Evolutionary conservation across 2,329 filamentous ascomycete species (phyloP).

Genomic region (Exophiala viscosa): DNA sequence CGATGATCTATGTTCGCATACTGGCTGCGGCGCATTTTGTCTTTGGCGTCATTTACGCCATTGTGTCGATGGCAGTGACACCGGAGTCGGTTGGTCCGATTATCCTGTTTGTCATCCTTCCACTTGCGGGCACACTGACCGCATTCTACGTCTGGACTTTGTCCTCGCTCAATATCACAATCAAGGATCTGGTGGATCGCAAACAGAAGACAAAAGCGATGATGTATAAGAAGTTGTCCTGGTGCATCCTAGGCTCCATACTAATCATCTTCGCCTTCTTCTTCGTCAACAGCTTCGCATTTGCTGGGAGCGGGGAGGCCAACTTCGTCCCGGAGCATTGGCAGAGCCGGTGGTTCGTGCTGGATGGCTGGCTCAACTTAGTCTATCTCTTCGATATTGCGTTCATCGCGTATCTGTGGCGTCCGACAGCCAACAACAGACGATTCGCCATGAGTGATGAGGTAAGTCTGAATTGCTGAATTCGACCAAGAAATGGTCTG

Average conservation of each 20-base stretch:
- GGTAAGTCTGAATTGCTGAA: slow-evolving; percentile 42
- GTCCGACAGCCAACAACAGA: slow-evolving; percentile 92
- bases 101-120: slow-evolving; percentile 87
- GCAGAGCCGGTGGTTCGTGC: slow-evolving; percentile 95
- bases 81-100: slow-evolving; percentile 86
- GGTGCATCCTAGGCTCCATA: slow-evolving; percentile 89
- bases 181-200: slow-evolving; percentile 91
- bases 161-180: slow-evolving; percentile 88
- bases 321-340: slow-evolving; percentile 95
- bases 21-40: slow-evolving; percentile 90
- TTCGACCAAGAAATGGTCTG: not conserved
- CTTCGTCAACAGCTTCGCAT: slow-evolving; percentile 95
- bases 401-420: slow-evolving; percentile 93
- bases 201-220: slow-evolving; percentile 88
- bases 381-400: slow-evolving; percentile 92
- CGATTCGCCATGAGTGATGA: slow-evolving; percentile 99
- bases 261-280: slow-evolving; percentile 97
- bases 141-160: slow-evolving; percentile 99
- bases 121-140: slow-evolving; percentile 84
- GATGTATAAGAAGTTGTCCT: slow-evolving; percentile 99
- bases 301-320: slow-evolving; percentile 77
- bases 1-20: slow-evolving; percentile 90
- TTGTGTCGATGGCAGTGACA: slow-evolving; percentile 82
- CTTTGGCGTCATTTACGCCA: slow-evolving; percentile 81
- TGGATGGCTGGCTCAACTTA: slow-evolving; percentile 95